Percentiles rank a stretch among this genome's conserved stretches.
Evolutionary conservation across 371 early-diverging fungal species (phyloP).

Genomic region (Mortierella sp.): DNA sequence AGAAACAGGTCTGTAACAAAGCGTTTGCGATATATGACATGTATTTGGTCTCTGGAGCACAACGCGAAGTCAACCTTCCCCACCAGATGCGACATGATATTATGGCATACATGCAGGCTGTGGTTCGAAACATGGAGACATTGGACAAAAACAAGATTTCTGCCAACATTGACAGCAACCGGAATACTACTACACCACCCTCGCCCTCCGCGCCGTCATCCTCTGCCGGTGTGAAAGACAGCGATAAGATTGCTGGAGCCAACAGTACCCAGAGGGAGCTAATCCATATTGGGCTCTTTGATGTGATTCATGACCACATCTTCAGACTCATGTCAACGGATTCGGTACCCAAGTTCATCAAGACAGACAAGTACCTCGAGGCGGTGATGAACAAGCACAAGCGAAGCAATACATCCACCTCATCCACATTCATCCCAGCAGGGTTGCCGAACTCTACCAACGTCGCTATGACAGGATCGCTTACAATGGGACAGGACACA

Average conservation of each 20-base stretch:
- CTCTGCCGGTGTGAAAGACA: background rate
- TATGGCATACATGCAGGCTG: conserved; percentile 47
- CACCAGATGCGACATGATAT: conserved; percentile 51
- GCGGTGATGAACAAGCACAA: conserved; percentile 50
- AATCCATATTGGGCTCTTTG: conserved; percentile 67
- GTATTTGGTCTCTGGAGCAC: conserved; percentile 25
- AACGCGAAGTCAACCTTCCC: conserved; percentile 42
- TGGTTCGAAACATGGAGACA: conserved; percentile 40
- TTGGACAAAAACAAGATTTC: background rate
- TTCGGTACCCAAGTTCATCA: conserved; percentile 82
- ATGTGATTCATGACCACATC: conserved; percentile 74
- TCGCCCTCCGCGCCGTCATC: conserved; percentile 8
- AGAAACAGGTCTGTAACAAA: conserved; percentile 46
- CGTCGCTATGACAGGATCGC: background rate
- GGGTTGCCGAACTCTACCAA: background rate
- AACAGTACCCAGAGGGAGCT: conserved; percentile 25
- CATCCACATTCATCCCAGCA: background rate
- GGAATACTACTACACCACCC: conserved; percentile 1
- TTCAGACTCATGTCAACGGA: conserved; percentile 82
- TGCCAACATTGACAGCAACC: background rate
- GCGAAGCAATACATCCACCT: conserved; percentile 11
- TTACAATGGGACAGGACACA: conserved; percentile 1
- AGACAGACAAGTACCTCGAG: conserved; percentile 68
- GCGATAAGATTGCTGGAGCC: background rate
- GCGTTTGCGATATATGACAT: conserved; percentile 46